phyloP scores from a whole-genome alignment of 2,329 filamentous ascomycete species.

The Pseudonectria foliicola region DNA sequence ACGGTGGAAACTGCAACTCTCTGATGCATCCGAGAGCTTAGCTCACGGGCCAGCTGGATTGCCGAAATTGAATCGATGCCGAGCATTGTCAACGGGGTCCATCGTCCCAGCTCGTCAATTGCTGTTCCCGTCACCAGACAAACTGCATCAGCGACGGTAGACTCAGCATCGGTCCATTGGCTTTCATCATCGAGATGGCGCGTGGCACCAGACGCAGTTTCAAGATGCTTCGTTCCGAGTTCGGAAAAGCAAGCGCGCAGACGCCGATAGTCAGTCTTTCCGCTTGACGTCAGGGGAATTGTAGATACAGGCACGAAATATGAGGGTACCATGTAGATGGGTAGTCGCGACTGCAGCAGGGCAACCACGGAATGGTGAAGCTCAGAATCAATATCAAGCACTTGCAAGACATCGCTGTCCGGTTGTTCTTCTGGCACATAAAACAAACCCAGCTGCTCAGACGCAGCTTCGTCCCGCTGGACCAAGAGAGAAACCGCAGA shows the following conservation, averaged over 20 bases:
- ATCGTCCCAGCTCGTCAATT: conserved; percentile 43
- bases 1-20: conserved; percentile 61
- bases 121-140: conserved; percentile 41
- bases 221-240: conserved; percentile 40
- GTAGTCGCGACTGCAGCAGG: conserved; percentile 48
- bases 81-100: conserved; percentile 68
- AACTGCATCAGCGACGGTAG: conserved; percentile 47
- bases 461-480: conserved; percentile 27
- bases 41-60: conserved; percentile 56
- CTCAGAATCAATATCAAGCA: conserved; percentile 30
- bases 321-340: conserved; percentile 73
- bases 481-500: conserved; percentile 60
- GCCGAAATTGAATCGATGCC: conserved; percentile 81
- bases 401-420: conserved; percentile 21
- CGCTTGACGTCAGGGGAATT: conserved; percentile 66
- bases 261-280: conserved; percentile 60
- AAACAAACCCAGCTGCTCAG: conserved; percentile 59
- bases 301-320: conserved; percentile 61
- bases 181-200: conserved; percentile 24
- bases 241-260: conserved; percentile 42
- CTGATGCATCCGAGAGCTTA: conserved; percentile 40
- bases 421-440: conserved; percentile 44
- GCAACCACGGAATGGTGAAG: conserved; percentile 44
- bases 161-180: conserved; percentile 51
- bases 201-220: conserved; percentile 20